These are phyloP conservation scores for Apiospora koreana DNA, from an alignment of 2,329 filamentous ascomycete species.

Conservation along the genomic window DNA sequence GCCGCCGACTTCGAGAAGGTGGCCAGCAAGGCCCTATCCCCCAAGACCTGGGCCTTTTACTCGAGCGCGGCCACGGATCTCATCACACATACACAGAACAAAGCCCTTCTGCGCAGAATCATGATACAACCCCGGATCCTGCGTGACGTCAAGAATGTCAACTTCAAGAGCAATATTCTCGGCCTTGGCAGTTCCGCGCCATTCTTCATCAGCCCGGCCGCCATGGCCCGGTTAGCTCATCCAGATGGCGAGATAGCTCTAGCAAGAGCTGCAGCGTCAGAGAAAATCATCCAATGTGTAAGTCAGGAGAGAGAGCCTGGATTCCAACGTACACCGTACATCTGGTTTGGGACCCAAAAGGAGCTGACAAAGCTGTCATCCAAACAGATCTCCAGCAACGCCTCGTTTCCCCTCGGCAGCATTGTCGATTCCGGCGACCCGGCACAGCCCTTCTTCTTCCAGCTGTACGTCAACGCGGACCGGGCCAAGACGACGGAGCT, in stretches of 20 bases:
- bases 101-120: constrained; percentile 54
- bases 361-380: constrained; percentile 24
- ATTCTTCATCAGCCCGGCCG: constrained; percentile 65
- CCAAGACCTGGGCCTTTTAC: constrained; percentile 71
- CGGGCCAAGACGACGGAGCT: constrained; percentile 51
- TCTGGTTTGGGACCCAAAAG: not conserved
- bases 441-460: constrained; percentile 48
- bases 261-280: constrained; percentile 49
- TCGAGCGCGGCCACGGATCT: constrained; percentile 65
- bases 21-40: constrained; percentile 54
- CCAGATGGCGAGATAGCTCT: constrained; percentile 63
- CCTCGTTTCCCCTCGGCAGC: constrained; percentile 25
- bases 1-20: constrained; percentile 61
- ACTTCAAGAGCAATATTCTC: constrained; percentile 54
- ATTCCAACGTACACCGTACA: no score
- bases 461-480: constrained; percentile 63
- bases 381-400: constrained; percentile 21
- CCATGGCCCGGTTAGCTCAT: constrained; percentile 65
- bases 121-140: constrained; percentile 49
- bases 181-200: constrained; percentile 54
- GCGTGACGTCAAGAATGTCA: constrained; percentile 47
- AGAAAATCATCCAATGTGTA: constrained; percentile 60
- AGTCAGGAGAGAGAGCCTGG: constrained; percentile 40
- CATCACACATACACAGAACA: constrained; percentile 59
- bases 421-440: constrained; percentile 28